Base-by-base conservation (phyloP, 805 yeast species). In the Kuraishia piskuri region DNA sequence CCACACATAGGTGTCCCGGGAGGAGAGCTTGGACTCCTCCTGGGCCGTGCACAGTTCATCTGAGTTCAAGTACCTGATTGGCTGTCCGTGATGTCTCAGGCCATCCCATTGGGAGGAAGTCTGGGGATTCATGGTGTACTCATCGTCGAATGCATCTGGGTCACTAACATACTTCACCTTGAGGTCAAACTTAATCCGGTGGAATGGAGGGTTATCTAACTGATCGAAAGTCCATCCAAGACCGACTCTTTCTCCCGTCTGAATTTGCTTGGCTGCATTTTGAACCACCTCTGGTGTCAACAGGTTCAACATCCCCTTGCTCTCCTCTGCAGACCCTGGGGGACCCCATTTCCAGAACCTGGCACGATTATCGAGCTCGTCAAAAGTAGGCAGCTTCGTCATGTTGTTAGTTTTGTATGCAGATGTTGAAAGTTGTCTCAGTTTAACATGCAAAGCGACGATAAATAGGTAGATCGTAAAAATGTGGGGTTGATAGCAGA, bases 61-160 rank as follows among this genome's bases (percentile, higher is more conserved):
- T 46, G 60, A 62, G 23, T 54, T 53, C 12, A 48, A 46, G 23
- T 56, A 54, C 45, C 57, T 54, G 9, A 58, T 54, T 3, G 56
- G 54, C 49, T 65, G 66, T 2, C 61, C 63, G 48, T 58, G 57
- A 51, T 65, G 69, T 21, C 67, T 54, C 46, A 65, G 57, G 1
- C 68, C 66, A 52, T 65, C 69, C 59, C 66, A 65, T 52, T 65
- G 69, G 17, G 60, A 54, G 22, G 65, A 58, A 14, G 65, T 58
- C 52, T 65, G 69, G 3, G 67, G 58, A 52, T 65, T 65, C 56
- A 64, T 57, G 19, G 37, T 48, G 25, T 59, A 52, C 20, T 56
- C 60, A 50, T 65, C 68, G 51, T 66, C 70, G 51, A 57, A 55
- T 9, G 59, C 56, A n/a, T 26, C 45, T 9, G 45, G 31, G 8